phyloP scores from a whole-genome alignment of 148 eudicot species.

The Mesembryanthemum crystallinum region DNA sequence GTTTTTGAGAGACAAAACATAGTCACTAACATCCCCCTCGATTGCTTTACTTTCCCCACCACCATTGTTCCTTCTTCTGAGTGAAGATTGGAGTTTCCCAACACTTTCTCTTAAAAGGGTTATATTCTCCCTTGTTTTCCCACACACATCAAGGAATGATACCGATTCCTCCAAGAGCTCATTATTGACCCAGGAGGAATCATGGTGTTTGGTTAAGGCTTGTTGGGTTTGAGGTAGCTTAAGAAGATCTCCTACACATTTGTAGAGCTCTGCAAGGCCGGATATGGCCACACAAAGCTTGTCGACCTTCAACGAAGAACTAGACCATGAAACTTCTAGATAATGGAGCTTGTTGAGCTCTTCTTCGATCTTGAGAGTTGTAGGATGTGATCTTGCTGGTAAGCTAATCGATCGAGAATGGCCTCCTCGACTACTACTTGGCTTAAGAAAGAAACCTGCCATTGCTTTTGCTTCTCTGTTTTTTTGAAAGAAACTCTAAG shows the following conservation, averaged over 20 bases:
- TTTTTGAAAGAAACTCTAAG: background rate
- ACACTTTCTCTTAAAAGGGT: constrained; percentile 36
- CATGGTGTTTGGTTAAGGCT: constrained; percentile 34
- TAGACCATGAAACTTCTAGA: constrained; percentile 34
- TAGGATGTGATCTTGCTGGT: constrained; percentile 57
- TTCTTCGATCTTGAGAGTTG: constrained; percentile 33
- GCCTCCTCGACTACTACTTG: constrained; percentile 14
- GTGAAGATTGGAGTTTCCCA: constrained; percentile 35
- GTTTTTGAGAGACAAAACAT: constrained; percentile 35
- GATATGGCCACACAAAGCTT: constrained; percentile 34
- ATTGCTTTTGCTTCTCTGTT: constrained; percentile 3
- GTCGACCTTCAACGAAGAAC: constrained; percentile 14
- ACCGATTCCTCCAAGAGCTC: constrained; percentile 38
- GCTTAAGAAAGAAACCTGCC: constrained; percentile 32
- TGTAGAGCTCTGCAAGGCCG: constrained; percentile 42
- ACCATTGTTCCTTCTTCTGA: constrained; percentile 38
- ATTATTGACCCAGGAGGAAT: constrained; percentile 32
- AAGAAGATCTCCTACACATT: constrained; percentile 41
- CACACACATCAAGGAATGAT: constrained; percentile 48
- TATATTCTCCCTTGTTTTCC: constrained; percentile 30
- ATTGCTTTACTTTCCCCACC: constrained; percentile 11
- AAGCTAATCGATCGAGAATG: constrained; percentile 51
- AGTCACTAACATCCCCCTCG: constrained; percentile 28
- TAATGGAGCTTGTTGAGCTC: constrained; percentile 50
- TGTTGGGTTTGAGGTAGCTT: constrained; percentile 40